These are phyloP conservation scores for Chytriomyces confervae DNA, from an alignment of 192 early-diverging fungal genomes.

Conservation along the genomic window DNA sequence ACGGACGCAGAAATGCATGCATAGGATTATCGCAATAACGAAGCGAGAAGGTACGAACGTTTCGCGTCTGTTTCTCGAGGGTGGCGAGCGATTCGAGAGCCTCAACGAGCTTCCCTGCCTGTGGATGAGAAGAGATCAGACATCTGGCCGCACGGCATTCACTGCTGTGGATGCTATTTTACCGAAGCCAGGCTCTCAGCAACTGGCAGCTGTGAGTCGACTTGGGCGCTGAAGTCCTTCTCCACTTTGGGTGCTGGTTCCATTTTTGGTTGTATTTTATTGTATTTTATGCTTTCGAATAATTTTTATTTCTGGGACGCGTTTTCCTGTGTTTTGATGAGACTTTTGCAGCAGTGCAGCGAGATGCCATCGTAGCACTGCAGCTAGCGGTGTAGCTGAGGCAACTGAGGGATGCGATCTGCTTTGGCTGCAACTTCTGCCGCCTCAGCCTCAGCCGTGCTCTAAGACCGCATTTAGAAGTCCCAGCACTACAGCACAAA, in stretches of 20 bases:
- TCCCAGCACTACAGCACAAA: too few relatives aligned
- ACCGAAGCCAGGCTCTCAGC: constrained; percentile 75
- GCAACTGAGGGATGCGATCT: too few relatives aligned
- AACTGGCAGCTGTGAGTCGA: constrained; percentile 79
- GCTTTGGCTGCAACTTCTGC: too few relatives aligned
- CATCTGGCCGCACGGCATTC: background rate
- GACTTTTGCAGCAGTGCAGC: background rate
- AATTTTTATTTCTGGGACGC: background rate
- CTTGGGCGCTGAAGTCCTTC: constrained; percentile 83
- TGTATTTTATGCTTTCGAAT: constrained; percentile 6
- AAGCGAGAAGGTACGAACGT: constrained; percentile 54
- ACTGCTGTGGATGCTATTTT: background rate
- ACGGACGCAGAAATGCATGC: constrained; percentile 5
- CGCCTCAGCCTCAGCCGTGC: too few relatives aligned
- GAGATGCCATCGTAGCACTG: background rate
- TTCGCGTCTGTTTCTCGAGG: constrained; percentile 95
- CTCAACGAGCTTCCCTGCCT: constrained; percentile 75
- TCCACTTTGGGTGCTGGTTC: constrained; percentile 78
- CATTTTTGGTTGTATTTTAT: constrained; percentile 27
- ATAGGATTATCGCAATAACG: too few relatives aligned
- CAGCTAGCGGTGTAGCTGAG: background rate
- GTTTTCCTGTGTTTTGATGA: background rate
- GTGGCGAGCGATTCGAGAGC: constrained; percentile 87
- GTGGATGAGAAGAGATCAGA: constrained; percentile 14
- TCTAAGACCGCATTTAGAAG: too few relatives aligned